phyloP scores from a whole-genome alignment of 306 rosid genomes.

The Echinosophora koreensis region DNA sequence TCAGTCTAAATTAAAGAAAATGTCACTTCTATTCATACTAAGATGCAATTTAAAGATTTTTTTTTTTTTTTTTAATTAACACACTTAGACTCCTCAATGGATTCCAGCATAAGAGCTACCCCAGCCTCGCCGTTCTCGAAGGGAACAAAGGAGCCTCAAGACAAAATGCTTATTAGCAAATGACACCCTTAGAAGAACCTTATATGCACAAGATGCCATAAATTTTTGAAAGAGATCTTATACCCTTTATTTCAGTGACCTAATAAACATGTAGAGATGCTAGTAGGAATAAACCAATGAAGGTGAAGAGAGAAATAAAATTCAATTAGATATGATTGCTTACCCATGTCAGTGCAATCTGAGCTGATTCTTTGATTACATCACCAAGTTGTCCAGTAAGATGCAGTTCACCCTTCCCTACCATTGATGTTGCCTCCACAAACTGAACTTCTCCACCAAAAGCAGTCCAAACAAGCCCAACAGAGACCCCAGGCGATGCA shows the following conservation, averaged over 20 bases:
- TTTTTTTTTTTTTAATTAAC: not conserved
- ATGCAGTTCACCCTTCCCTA: conserved; percentile 96
- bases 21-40: not conserved
- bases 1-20: conserved; percentile 2
- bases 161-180: conserved; percentile 22
- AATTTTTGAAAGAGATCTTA: conserved; percentile 3
- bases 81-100: not conserved
- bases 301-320: conserved; percentile 15
- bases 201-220: conserved; percentile 9
- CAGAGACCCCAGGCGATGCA: conserved; percentile 85
- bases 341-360: conserved; percentile 99
- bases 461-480: conserved; percentile 98
- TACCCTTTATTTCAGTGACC: conserved; percentile 9
- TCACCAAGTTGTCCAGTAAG: conserved; percentile 99
- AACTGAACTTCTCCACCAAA: conserved; percentile 99
- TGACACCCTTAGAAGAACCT: conserved; percentile 21
- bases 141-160: not conserved
- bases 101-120: not conserved
- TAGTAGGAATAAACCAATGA: conserved; percentile 27
- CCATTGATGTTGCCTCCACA: conserved; percentile 96
- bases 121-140: conserved; percentile 23
- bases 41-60: not conserved
- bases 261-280: conserved; percentile 41
- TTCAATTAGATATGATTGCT: conserved; percentile 47
- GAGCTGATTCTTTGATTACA: conserved; percentile 98